Base-by-base conservation (phyloP, 2,329 filamentous ascomycete genomes). In the Ceratocystis smalleyi region DNA sequence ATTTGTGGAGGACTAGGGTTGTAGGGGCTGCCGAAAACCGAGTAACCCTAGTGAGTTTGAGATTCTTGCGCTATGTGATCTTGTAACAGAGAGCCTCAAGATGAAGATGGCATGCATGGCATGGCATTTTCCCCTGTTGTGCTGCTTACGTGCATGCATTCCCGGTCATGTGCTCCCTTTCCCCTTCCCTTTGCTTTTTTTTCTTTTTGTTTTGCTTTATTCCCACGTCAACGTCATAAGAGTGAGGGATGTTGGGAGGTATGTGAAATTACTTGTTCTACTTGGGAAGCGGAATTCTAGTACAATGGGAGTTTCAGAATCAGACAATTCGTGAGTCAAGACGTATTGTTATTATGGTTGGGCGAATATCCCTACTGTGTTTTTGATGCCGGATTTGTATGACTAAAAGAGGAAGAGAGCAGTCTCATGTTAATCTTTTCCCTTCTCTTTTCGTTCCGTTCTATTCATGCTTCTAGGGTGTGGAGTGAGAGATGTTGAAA, bases 271-370 rank as follows among this genome's bases (percentile, higher is more conserved):
- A 19, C 49, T 15, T 32, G 22, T 30, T 55, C 10, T 17, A 10
- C 51, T 32, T 30, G 51, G 12, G 51, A 55, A 32, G 51, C 51
- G 27, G 22, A 32, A 55, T 55, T 55, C 51, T n/a, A 30, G 51
- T 54, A 27, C 19, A 15, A 55, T 49, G 3, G 47, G 17, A 3
- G 51, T 55, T 55, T 55, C 51, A 55, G 51, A 32, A 55, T 32
- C 22, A 32, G 51, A 55, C 51, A 55, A 30, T 55, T 55, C 24
- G 24, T 27, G 51, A 30, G 24, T 3, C 35, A 10, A 40, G 35
- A 40, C 35, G 35, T 40, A 4, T 40, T 40, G 35, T 40, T 40
- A 15, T 40, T 40, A 32, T 17, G 17, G 51, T 55, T 27, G 24
- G 27, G 32, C 51, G 24, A 30, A 30, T 22, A 55, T 55, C 17